Percentiles rank a stretch among this genome's conserved stretches.
These are phyloP conservation scores for Rubia yunnanensis DNA, from an alignment of 257 asterid genomes.

Conservation along the genomic window DNA sequence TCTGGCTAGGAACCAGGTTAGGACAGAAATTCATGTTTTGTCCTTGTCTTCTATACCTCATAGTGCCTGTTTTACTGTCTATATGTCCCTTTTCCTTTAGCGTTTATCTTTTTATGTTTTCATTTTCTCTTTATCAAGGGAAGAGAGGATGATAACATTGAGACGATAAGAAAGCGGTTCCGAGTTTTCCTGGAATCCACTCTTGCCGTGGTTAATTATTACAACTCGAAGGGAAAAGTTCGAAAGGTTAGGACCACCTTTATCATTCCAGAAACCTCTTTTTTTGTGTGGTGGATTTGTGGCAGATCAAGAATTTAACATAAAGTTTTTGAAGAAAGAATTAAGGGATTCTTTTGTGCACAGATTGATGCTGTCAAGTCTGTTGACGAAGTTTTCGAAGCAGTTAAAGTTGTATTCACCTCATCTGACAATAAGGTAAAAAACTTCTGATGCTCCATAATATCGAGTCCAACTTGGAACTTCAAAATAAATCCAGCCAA, in stretches of 20 bases:
- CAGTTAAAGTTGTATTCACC: conserved; percentile 59
- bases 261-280: neutral
- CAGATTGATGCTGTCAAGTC: conserved; percentile 74
- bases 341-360: neutral
- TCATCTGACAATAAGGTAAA: conserved; percentile 39
- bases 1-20: conserved; percentile 30
- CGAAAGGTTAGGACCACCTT: conserved; percentile 39
- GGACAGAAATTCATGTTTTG: neutral
- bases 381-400: conserved; percentile 66
- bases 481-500: no score
- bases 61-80: conserved; percentile 2
- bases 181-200: conserved; percentile 40
- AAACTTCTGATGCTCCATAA: neutral
- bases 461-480: no score
- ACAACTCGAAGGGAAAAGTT: conserved; percentile 67
- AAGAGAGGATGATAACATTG: conserved; percentile 47
- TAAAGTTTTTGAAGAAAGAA: conserved; percentile 2
- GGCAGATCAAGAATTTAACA: no score
- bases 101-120: neutral
- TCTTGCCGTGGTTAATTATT: conserved; percentile 41
- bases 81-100: neutral
- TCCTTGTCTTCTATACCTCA: neutral
- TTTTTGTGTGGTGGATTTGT: neutral
- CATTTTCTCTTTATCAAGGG: conserved; percentile 21
- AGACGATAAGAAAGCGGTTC: conserved; percentile 45